Evolutionary conservation across 805 yeast genomes (phyloP).

Genomic region (Isabelozyma rhagii): DNA sequence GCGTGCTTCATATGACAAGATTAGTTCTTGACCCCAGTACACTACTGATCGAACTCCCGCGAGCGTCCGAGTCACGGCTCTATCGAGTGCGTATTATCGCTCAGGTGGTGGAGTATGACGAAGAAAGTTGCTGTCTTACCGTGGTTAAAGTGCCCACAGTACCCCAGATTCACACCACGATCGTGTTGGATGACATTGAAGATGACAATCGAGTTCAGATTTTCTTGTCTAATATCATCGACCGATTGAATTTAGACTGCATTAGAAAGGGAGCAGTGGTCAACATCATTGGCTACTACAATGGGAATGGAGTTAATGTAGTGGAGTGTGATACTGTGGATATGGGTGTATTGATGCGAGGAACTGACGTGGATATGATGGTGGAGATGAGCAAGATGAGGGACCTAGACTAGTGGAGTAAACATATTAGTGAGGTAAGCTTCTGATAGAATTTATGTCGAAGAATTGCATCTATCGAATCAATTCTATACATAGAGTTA

Average conservation of each 20-base stretch:
- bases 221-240: constrained; percentile 4
- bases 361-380: constrained; percentile 9
- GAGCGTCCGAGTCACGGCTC: constrained; percentile 17
- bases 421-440: background rate
- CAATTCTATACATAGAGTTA: no score
- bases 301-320: constrained; percentile 22
- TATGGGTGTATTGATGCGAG: constrained; percentile 5
- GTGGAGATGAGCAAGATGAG: constrained; percentile 10
- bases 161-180: constrained; percentile 9
- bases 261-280: constrained; percentile 22
- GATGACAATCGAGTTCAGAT: background rate
- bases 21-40: constrained; percentile 24
- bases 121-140: constrained; percentile 6
- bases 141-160: constrained; percentile 16
- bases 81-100: constrained; percentile 24
- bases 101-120: constrained; percentile 22
- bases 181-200: constrained; percentile 5
- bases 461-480: background rate
- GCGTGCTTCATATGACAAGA: constrained; percentile 21
- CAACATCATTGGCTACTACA: constrained; percentile 26
- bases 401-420: constrained; percentile 2
- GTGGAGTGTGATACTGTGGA: constrained; percentile 18
- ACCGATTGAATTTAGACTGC: constrained; percentile 6
- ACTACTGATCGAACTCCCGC: constrained; percentile 16
- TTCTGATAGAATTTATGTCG: background rate